These are phyloP conservation scores for Chaetomiaceae sp. DNA, from an alignment of 2,329 filamentous ascomycete species.

Conservation along the genomic window DNA sequence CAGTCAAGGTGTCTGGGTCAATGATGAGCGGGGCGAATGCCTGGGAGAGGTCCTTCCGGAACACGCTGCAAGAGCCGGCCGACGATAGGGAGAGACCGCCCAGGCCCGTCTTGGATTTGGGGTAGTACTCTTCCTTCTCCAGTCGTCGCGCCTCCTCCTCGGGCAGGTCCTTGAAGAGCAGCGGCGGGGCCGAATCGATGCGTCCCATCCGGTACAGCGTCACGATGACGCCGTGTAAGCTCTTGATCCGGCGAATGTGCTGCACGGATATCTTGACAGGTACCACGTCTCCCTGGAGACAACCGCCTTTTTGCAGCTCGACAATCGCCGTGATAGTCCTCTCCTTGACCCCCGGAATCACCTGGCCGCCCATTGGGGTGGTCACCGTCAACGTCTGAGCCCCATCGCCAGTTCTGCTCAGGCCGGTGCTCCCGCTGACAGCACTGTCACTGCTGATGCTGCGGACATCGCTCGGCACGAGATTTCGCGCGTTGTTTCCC, in stretches of 20 bases:
- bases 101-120: slow-evolving; percentile 78
- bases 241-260: slow-evolving; percentile 85
- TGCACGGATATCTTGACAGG: slow-evolving; percentile 75
- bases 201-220: slow-evolving; percentile 87
- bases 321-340: slow-evolving; percentile 83
- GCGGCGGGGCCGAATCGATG: slow-evolving; percentile 67
- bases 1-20: slow-evolving; percentile 69
- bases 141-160: slow-evolving; percentile 60
- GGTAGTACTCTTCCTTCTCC: slow-evolving; percentile 78
- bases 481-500: slow-evolving; percentile 36
- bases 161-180: slow-evolving; percentile 45
- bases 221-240: slow-evolving; percentile 84
- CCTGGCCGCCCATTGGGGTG: slow-evolving; percentile 25
- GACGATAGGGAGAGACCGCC: slow-evolving; percentile 82
- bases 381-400: slow-evolving; percentile 39
- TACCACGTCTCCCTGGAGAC: slow-evolving; percentile 76
- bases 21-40: slow-evolving; percentile 83
- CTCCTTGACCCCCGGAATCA: slow-evolving; percentile 47
- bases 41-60: slow-evolving; percentile 89
- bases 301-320: slow-evolving; percentile 75
- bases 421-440: slow-evolving; percentile 58
- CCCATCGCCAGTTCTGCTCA: slow-evolving; percentile 45
- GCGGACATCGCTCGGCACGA: slow-evolving; percentile 47
- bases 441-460: slow-evolving; percentile 68
- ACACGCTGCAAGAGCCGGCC: slow-evolving; percentile 81